Evolutionary conservation across 2,329 filamentous ascomycete species (phyloP).

Genomic region (Claviceps lovelessii): DNA sequence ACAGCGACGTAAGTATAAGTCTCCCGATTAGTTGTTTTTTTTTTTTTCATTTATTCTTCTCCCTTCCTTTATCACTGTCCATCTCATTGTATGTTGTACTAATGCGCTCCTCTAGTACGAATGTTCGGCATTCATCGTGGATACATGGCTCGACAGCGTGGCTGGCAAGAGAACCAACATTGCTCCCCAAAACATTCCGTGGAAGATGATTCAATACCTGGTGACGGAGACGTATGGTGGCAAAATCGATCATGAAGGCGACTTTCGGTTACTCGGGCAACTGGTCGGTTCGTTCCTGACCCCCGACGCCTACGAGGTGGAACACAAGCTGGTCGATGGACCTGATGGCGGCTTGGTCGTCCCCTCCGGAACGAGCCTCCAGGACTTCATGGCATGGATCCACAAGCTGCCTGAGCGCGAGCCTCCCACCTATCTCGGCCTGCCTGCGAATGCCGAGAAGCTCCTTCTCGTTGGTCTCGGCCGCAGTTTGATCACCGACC

Average conservation of each 20-base stretch:
- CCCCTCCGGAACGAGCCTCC: constrained; percentile 65
- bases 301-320: constrained; percentile 78
- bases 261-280: constrained; percentile 58
- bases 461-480: constrained; percentile 80
- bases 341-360: constrained; percentile 52
- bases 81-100: neutral
- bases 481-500: constrained; percentile 65
- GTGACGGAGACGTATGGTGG: constrained; percentile 92
- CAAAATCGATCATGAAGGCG: constrained; percentile 84
- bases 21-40: neutral
- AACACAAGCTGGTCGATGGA: constrained; percentile 73
- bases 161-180: constrained; percentile 83
- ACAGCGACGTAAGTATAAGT: constrained; percentile 67
- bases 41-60: neutral
- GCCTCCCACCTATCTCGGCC: constrained; percentile 83
- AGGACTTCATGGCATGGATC: constrained; percentile 84
- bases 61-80: neutral
- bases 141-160: constrained; percentile 78
- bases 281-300: constrained; percentile 72
- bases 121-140: constrained; percentile 90
- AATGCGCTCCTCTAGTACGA: constrained; percentile 55
- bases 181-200: constrained; percentile 84
- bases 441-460: constrained; percentile 95
- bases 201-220: constrained; percentile 86
- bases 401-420: constrained; percentile 85